Conservation (phyloP, 108 stramenopile genomes). For the Parietichytrium sp. region DNA sequence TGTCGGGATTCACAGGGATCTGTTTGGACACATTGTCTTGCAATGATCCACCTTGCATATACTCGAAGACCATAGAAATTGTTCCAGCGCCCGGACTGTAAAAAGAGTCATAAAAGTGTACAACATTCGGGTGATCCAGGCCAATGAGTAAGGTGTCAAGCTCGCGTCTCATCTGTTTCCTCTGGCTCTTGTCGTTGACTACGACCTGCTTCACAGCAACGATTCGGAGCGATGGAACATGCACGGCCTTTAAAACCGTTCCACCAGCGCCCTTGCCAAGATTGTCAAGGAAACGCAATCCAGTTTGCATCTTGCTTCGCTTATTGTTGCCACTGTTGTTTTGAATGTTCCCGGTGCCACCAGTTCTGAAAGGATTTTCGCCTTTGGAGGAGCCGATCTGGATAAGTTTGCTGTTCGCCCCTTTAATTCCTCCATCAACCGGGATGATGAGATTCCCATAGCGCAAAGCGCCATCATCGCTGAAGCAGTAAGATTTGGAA, state of each 20-base stretch:
- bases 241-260: constrained; percentile 41
- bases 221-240: constrained; percentile 27
- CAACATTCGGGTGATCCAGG: background rate
- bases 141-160: background rate
- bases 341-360: too few species aligned
- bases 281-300: background rate
- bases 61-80: constrained; percentile 44
- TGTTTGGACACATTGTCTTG: constrained; percentile 44
- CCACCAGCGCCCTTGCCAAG: constrained; percentile 47
- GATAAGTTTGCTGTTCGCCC: background rate
- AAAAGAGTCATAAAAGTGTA: constrained; percentile 43
- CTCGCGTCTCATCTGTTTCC: constrained; percentile 45
- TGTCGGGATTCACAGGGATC: constrained; percentile 33
- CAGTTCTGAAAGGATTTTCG: too few species aligned
- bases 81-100: background rate
- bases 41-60: constrained; percentile 50
- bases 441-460: background rate
- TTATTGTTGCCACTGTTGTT: too few species aligned
- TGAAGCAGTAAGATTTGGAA: background rate
- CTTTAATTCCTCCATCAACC: background rate
- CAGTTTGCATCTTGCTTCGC: constrained; percentile 11
- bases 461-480: background rate
- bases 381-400: too few species aligned
- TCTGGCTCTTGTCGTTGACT: constrained; percentile 40
- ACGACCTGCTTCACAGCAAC: constrained; percentile 49